Base-by-base conservation (phyloP, 2,329 filamentous ascomycete species). In the Aureobasidium subglaciale region DNA sequence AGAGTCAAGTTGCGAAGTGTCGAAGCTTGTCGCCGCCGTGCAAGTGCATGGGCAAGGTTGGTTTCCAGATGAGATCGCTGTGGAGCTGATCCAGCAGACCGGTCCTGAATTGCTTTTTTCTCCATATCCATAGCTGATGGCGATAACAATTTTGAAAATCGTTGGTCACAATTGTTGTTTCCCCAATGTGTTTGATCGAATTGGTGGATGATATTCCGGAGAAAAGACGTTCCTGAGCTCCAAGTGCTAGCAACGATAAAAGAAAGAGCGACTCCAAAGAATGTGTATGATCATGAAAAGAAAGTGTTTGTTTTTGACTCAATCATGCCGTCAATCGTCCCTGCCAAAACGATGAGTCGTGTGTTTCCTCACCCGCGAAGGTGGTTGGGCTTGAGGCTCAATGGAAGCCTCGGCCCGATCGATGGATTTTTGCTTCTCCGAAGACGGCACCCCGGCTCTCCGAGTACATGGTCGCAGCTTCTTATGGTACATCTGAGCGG, bases 1-100 rank as follows among this genome's bases (percentile, higher is more conserved):
- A 74, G 67, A n/a, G 77, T 79, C 18, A 81, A 65, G 37, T 66
- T 68, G 43, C 78, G 73, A 10, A 77, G 71, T 22, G 72, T 73
- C 6, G 74, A 73, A 53, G 72, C 72, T 29, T 68, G 60, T 55
- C 72, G 68, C 56, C 77, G 69, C 43, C 67, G 69, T 54, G 70
- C 61, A 20, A 76, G 63, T 40, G 61, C 50, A 56, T 59, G 42
- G 57, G 49, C 63, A 62, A 69, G 60, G 13, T 62, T 54, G 13
- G 46, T 43, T 55, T 69, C 64, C 10, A 59, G 46, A 35, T 54
- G 18, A n/a, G 48, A 53, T 34, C 29, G 34, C 25, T 46, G 50
- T 25, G 53, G 35, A 10, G 15, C 6, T 29, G 32, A 18, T 9
- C 8, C 46, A 13, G 22, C 27, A 9, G 7, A 7, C 7, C 13